A percentile compares a stretch with the other conserved stretches of the same genome.
Evolutionary conservation across 2,329 filamentous ascomycete genomes (phyloP).

Genomic region (Pseudogymnoascus sp.): DNA sequence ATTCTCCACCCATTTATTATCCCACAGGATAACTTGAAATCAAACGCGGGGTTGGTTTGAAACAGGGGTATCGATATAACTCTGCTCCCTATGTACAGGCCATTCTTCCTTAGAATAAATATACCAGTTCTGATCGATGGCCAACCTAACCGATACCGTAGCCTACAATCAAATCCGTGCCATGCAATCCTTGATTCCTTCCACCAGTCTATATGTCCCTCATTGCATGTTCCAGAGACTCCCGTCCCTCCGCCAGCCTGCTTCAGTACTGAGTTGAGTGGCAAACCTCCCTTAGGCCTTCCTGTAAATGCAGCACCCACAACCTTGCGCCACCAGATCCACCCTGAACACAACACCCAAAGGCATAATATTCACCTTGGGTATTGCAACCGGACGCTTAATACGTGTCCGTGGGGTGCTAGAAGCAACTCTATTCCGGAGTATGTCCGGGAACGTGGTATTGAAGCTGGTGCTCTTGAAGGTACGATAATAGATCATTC

Average conservation of each 20-base stretch:
- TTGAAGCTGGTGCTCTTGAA: not conserved
- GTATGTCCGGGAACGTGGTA: not conserved
- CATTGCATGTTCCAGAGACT: not conserved
- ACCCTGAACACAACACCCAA: not conserved
- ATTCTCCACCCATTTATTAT: slow-evolving; percentile 5
- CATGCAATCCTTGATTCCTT: not conserved
- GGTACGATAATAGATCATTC: not conserved
- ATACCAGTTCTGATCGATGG: not conserved
- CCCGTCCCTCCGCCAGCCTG: not conserved
- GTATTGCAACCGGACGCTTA: not conserved
- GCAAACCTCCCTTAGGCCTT: not conserved
- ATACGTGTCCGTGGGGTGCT: not conserved
- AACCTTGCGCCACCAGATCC: not conserved
- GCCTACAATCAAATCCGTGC: not conserved
- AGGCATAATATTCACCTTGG: not conserved
- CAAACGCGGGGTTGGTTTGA: not conserved
- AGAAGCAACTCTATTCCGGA: not conserved
- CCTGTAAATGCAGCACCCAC: not conserved
- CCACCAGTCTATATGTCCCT: not conserved
- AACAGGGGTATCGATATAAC: not conserved
- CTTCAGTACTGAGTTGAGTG: not conserved
- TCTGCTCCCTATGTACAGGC: slow-evolving; percentile 1
- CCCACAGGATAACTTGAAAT: slow-evolving; percentile 1
- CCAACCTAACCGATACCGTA: not conserved
- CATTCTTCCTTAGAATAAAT: not conserved